Conservation (phyloP, 2,329 filamentous ascomycete species). For the Geosmithia putterillii region DNA sequence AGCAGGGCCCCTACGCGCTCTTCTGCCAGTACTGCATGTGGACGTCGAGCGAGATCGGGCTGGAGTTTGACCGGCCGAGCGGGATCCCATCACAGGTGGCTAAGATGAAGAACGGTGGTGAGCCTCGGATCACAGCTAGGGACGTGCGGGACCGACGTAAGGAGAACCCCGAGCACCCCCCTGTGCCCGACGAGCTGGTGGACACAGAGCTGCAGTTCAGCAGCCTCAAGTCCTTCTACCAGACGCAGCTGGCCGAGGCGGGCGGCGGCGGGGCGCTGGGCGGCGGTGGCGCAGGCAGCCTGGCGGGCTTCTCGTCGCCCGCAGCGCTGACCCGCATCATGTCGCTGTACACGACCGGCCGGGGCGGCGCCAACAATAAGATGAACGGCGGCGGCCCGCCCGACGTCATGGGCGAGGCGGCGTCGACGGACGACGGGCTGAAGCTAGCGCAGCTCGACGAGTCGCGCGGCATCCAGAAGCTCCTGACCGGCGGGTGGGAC, state of each 20-base stretch:
- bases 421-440: constrained; percentile 58
- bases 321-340: constrained; percentile 79
- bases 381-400: constrained; percentile 57
- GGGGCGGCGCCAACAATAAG: constrained; percentile 46
- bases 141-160: constrained; percentile 40
- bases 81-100: constrained; percentile 73
- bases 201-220: constrained; percentile 61
- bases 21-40: constrained; percentile 87
- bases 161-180: constrained; percentile 24
- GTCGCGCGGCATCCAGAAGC: constrained; percentile 42
- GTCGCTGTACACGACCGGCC: constrained; percentile 74
- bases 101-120: constrained; percentile 53
- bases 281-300: constrained; percentile 23
- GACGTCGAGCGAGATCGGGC: constrained; percentile 78
- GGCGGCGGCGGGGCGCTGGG: constrained; percentile 39
- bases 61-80: constrained; percentile 81
- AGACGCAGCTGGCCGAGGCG: constrained; percentile 58
- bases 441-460: constrained; percentile 51
- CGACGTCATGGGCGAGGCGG: constrained; percentile 70
- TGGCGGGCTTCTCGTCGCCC: constrained; percentile 55
- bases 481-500: constrained; percentile 50
- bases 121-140: constrained; percentile 33
- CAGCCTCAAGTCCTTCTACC: constrained; percentile 70
- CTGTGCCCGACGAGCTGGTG: constrained; percentile 30
- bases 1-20: constrained; percentile 56